phyloP scores from a whole-genome alignment of 1,284 basidiomycete genomes.

The Trichosporon faecale region DNA sequence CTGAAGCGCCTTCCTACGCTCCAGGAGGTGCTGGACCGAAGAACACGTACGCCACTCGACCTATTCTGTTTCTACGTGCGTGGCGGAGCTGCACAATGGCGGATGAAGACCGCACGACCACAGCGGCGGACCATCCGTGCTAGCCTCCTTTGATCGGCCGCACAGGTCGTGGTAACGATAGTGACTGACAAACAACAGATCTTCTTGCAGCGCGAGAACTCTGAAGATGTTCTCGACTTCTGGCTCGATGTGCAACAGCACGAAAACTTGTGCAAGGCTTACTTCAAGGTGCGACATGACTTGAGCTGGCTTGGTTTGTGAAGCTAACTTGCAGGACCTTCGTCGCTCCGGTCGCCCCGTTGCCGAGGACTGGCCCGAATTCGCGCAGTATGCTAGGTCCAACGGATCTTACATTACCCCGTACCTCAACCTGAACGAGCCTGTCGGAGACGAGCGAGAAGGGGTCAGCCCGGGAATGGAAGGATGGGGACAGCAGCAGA shows the following conservation, averaged over 20 bases:
- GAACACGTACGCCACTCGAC: slow-evolving; percentile 91
- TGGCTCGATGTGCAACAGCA: slow-evolving; percentile 99
- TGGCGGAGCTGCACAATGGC: slow-evolving; percentile 28
- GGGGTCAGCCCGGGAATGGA: background rate
- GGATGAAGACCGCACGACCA: background rate
- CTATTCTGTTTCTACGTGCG: slow-evolving; percentile 96
- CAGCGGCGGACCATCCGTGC: background rate
- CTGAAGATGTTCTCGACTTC: slow-evolving; percentile 94
- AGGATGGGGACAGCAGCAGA: background rate
- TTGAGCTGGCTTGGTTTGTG: background rate
- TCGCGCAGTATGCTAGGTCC: slow-evolving; percentile 75
- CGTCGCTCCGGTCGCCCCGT: slow-evolving; percentile 87
- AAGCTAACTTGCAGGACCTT: slow-evolving; percentile 60
- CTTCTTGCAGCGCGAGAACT: slow-evolving; percentile 87
- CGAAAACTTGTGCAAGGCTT: slow-evolving; percentile 95
- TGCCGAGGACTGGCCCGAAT: slow-evolving; percentile 95
- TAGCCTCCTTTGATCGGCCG: background rate
- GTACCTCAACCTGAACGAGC: slow-evolving; percentile 51
- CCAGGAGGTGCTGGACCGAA: slow-evolving; percentile 77
- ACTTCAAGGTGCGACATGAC: slow-evolving; percentile 66
- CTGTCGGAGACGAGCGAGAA: background rate
- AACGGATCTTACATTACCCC: slow-evolving; percentile 66
- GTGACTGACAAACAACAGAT: slow-evolving; percentile 39
- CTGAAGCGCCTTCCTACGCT: slow-evolving; percentile 57
- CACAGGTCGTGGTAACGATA: background rate